Conservation (phyloP, 2,329 filamentous ascomycete genomes). For the Penicillium sp. region DNA sequence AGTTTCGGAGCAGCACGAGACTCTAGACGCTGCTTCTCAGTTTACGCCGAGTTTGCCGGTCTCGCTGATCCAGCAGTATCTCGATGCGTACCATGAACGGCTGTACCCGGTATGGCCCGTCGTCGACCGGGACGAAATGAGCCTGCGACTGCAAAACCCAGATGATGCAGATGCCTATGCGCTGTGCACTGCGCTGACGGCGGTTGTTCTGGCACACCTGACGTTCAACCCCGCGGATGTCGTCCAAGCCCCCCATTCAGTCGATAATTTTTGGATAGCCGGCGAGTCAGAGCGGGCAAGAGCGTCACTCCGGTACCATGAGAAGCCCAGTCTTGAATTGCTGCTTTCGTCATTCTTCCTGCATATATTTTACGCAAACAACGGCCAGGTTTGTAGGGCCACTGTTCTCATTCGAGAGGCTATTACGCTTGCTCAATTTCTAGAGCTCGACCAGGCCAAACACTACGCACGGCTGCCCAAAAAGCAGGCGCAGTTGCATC, state of each 20-base stretch:
- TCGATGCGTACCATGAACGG: conserved; percentile 12
- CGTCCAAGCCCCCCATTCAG: neutral
- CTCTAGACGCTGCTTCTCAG: neutral
- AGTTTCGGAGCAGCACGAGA: neutral
- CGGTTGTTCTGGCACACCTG: conserved; percentile 12
- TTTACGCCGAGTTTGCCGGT: conserved; percentile 6
- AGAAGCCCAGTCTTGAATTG: conserved; percentile 8
- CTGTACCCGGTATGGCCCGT: conserved; percentile 13
- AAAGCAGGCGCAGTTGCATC: conserved; percentile 8
- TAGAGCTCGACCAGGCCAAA: conserved; percentile 10
- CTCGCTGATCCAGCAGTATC: conserved; percentile 12
- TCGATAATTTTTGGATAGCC: conserved; percentile 7
- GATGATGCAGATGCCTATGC: conserved; percentile 13
- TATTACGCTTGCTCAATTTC: conserved; percentile 12
- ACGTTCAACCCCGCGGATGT: conserved; percentile 9
- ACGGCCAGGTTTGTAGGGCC: conserved; percentile 12
- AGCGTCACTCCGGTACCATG: conserved; percentile 8
- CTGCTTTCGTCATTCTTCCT: conserved; percentile 13
- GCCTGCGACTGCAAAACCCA: conserved; percentile 9
- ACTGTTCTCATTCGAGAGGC: conserved; percentile 14
- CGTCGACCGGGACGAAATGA: conserved; percentile 14
- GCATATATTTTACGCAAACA: conserved; percentile 13
- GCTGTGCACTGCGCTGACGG: conserved; percentile 10
- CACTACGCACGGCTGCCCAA: conserved; percentile 10
- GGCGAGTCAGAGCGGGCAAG: conserved; percentile 12